Conservation (phyloP, 2,329 filamentous ascomycete species). For the Arthrobotrys sinensis region DNA sequence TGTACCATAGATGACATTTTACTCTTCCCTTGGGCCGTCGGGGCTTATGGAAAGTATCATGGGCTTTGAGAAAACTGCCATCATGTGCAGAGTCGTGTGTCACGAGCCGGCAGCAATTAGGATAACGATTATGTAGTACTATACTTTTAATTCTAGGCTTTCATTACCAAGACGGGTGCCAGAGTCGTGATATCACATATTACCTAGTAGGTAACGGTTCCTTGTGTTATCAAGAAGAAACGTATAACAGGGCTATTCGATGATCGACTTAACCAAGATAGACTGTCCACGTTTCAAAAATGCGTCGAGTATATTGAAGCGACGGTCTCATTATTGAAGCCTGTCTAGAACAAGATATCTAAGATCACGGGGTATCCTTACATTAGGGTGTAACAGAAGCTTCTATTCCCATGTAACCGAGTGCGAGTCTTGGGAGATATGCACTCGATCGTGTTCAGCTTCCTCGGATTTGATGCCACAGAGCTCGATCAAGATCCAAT, state of each 20-base stretch:
- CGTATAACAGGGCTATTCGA: slow-evolving; percentile 2
- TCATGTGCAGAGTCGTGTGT: not conserved
- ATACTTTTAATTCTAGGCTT: not conserved
- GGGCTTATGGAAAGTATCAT: not conserved
- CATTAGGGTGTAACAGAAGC: slow-evolving; percentile 5
- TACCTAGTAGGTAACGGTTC: not conserved
- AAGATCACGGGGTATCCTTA: not conserved
- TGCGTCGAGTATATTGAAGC: slow-evolving; percentile 20
- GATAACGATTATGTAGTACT: not conserved
- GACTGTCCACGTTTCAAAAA: slow-evolving; percentile 14
- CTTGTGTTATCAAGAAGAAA: not conserved
- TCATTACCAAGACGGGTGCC: not conserved
- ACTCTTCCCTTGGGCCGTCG: not conserved
- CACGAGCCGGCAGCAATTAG: not conserved
- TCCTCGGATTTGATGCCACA: not conserved
- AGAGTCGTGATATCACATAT: not conserved
- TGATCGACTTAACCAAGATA: slow-evolving; percentile 9
- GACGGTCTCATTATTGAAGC: not conserved
- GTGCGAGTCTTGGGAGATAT: not conserved
- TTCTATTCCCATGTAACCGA: slow-evolving; percentile 3
- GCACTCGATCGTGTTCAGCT: not conserved
- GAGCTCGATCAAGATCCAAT: not conserved
- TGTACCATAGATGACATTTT: slow-evolving; percentile 9
- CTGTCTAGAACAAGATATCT: not conserved
- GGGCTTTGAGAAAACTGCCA: not conserved